Evolutionary conservation across 2,329 filamentous ascomycete genomes (phyloP).

Genomic region (Alternaria gaisen): DNA sequence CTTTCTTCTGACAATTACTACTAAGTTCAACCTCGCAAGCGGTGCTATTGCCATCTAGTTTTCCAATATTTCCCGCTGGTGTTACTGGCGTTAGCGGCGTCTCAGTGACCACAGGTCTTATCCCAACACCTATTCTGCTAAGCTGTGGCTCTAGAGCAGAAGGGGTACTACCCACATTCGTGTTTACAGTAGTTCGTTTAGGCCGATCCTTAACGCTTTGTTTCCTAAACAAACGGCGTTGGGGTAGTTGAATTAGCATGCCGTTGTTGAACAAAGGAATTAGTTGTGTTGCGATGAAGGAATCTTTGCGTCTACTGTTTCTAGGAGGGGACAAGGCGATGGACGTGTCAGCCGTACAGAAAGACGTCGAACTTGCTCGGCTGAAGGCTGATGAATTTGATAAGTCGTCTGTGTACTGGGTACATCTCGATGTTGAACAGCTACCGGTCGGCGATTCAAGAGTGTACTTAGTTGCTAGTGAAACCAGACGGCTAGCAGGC

Average conservation of each 20-base stretch:
- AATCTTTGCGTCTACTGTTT: not conserved
- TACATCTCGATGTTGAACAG: not conserved
- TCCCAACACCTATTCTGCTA: not conserved
- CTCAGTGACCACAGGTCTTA: not conserved
- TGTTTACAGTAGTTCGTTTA: not conserved
- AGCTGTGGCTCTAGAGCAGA: not conserved
- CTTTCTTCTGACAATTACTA: not conserved
- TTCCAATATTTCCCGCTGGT: not conserved
- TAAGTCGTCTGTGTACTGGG: not conserved
- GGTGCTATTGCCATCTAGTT: not conserved
- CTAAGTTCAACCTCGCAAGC: not conserved
- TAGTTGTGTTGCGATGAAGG: not conserved
- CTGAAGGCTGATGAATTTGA: not conserved
- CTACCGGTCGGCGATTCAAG: not conserved
- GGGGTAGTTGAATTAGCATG: not conserved
- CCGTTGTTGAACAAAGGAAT: not conserved
- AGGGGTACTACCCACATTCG: rapidly evolving
- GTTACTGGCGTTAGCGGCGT: not conserved
- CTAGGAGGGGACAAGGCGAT: not conserved
- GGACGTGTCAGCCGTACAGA: not conserved
- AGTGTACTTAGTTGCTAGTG: not conserved
- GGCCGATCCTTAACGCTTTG: not conserved
- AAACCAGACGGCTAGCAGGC: rapidly evolving
- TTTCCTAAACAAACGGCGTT: not conserved
- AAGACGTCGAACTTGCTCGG: not conserved